A percentile compares a stretch with the other conserved stretches of the same genome.
These are phyloP conservation scores for Pichia sp. DNA, from an alignment of 1,139 yeast genomes.

Conservation along the genomic window DNA sequence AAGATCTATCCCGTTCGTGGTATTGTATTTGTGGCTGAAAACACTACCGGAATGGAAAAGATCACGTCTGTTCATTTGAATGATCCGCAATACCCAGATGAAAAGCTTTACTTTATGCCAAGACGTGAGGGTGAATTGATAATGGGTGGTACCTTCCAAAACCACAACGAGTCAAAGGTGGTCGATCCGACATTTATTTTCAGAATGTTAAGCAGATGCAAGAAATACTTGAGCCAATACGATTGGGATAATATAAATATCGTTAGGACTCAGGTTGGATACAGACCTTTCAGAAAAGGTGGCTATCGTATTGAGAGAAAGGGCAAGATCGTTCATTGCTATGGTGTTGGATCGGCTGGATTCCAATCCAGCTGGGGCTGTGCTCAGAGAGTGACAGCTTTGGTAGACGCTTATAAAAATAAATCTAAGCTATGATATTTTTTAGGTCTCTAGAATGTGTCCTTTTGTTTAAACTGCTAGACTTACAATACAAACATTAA, in stretches of 20 bases:
- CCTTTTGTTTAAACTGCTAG: no score
- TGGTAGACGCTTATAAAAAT: neutral
- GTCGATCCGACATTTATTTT: conserved; percentile 34
- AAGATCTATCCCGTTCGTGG: conserved; percentile 38
- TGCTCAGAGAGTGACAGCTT: conserved; percentile 9
- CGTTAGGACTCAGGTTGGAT: conserved; percentile 40
- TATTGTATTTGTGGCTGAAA: conserved; percentile 36
- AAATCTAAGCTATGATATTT: no score
- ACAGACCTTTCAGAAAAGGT: conserved; percentile 44
- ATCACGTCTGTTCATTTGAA: conserved; percentile 26
- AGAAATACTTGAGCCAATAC: conserved; percentile 36
- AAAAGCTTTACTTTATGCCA: conserved; percentile 42
- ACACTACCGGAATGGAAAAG: conserved; percentile 23
- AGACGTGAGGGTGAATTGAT: conserved; percentile 49
- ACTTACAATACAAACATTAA: no score
- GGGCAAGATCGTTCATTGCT: conserved; percentile 32
- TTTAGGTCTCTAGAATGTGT: no score
- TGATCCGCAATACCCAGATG: conserved; percentile 23
- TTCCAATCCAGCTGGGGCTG: conserved; percentile 32
- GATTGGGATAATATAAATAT: conserved; percentile 32
- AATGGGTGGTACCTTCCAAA: conserved; percentile 42
- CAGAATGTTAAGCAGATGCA: conserved; percentile 36
- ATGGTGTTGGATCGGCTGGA: conserved; percentile 51
- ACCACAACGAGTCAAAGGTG: conserved; percentile 22
- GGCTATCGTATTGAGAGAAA: conserved; percentile 31